Evolutionary conservation across 306 rosid species (phyloP).

Genomic region (Astragalus glycyphyllos): DNA sequence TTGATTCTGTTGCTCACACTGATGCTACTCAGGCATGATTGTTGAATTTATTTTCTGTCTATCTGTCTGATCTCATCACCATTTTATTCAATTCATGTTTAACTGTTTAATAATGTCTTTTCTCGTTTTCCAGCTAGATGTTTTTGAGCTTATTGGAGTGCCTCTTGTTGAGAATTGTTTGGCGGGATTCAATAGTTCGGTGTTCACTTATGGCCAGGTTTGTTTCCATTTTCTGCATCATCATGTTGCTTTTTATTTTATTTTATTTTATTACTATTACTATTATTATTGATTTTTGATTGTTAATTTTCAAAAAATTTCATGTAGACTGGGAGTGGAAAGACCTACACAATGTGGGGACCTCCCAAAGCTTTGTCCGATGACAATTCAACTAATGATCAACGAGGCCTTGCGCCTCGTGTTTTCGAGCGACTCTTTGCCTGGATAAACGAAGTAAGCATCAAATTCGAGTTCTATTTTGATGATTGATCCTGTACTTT

Average conservation of each 20-base stretch:
- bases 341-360: constrained; percentile 97
- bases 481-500: constrained; percentile 1
- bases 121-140: constrained; percentile 64
- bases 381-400: constrained; percentile 57
- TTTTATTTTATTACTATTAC: no score
- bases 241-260: constrained; percentile 25
- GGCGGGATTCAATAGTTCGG: constrained; percentile 92
- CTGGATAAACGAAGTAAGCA: constrained; percentile 71
- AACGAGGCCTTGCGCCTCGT: constrained; percentile 83
- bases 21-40: constrained; percentile 73
- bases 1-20: constrained; percentile 72
- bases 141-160: constrained; percentile 82
- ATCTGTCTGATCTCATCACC: background rate
- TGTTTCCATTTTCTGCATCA: background rate
- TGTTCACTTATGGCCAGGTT: constrained; percentile 93
- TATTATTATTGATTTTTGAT: background rate
- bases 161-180: constrained; percentile 89
- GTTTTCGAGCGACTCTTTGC: constrained; percentile 82
- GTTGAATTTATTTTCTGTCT: constrained; percentile 7
- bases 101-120: constrained; percentile 21
- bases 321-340: constrained; percentile 87
- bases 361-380: constrained; percentile 74
- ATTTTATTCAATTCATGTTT: background rate
- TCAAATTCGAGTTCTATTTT: constrained; percentile 8
- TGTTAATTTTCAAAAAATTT: constrained; percentile 31